Evolutionary conservation across 768 basidiomycete species (phyloP).

Genomic region (Pholiota conissans): DNA sequence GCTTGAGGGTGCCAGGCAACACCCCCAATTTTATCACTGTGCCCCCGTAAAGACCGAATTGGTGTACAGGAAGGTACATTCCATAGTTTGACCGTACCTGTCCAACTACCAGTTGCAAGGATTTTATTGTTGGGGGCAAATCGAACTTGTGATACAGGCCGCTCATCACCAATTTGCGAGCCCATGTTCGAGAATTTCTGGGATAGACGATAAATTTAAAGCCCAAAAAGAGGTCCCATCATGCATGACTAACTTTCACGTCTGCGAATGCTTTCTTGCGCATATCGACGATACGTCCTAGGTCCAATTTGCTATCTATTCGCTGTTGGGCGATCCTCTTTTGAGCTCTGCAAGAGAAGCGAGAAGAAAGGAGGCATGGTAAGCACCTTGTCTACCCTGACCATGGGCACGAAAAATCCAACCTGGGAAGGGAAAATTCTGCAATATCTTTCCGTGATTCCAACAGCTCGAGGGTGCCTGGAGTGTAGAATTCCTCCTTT

Average conservation of each 20-base stretch:
- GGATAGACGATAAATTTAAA: background rate
- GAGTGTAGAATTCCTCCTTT: constrained; percentile 93
- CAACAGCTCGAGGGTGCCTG: constrained; percentile 84
- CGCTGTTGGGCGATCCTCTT: constrained; percentile 91
- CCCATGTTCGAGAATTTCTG: constrained; percentile 91
- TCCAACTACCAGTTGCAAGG: constrained; percentile 94
- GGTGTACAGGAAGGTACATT: constrained; percentile 89
- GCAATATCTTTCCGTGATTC: constrained; percentile 85
- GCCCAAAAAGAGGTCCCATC: background rate
- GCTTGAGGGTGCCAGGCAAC: constrained; percentile 98
- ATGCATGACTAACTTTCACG: constrained; percentile 72
- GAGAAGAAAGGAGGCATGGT: constrained; percentile 46
- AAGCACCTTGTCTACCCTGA: constrained; percentile 71
- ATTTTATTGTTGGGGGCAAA: constrained; percentile 91
- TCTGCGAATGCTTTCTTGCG: constrained; percentile 88
- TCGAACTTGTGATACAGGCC: constrained; percentile 90
- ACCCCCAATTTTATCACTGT: constrained; percentile 89
- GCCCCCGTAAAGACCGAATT: constrained; percentile 75
- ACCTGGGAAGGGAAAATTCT: constrained; percentile 95
- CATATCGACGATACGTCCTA: constrained; percentile 87
- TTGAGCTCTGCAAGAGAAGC: constrained; percentile 81
- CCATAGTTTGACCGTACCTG: constrained; percentile 94
- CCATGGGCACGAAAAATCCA: constrained; percentile 62
- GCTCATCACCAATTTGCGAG: constrained; percentile 96
- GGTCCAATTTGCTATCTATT: constrained; percentile 82